Percentiles rank a stretch among this genome's conserved stretches.
Conservation (phyloP, 2,329 filamentous ascomycete genomes). For the Aspergillus oerlinghausenensis region DNA sequence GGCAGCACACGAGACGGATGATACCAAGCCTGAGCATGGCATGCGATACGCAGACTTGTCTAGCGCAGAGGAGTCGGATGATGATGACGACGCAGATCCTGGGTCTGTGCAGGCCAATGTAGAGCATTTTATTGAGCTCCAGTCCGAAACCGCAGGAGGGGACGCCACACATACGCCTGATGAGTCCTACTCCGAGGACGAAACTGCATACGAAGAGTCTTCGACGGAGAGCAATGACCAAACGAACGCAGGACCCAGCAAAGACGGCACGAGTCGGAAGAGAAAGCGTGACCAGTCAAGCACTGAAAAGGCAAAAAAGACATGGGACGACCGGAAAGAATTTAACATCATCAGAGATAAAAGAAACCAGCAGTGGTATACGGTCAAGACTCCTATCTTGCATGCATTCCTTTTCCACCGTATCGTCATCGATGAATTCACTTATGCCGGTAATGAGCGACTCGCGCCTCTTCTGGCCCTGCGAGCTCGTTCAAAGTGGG, state of each 20-base stretch:
- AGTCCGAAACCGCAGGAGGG: not conserved
- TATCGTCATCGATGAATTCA: slow-evolving; percentile 62
- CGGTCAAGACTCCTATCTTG: slow-evolving; percentile 39
- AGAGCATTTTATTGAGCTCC: slow-evolving; percentile 8
- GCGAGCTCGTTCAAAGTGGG: slow-evolving; percentile 53
- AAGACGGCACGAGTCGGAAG: not conserved
- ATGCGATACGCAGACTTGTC: slow-evolving; percentile 14
- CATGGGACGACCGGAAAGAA: slow-evolving; percentile 17
- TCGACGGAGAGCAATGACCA: not conserved
- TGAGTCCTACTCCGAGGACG: slow-evolving; percentile 1
- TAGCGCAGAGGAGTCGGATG: slow-evolving; percentile 11
- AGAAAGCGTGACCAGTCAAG: slow-evolving; percentile 6
- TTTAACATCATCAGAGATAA: slow-evolving; percentile 18
- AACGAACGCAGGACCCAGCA: not conserved
- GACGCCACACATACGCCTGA: not conserved
- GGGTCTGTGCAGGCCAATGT: slow-evolving; percentile 14
- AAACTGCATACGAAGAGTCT: slow-evolving; percentile 9
- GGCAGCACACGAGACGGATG: slow-evolving; percentile 10
- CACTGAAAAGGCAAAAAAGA: slow-evolving; percentile 8
- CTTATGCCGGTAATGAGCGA: slow-evolving; percentile 48
- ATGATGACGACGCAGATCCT: slow-evolving; percentile 6
- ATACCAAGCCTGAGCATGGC: not conserved
- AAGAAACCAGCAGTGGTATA: slow-evolving; percentile 16
- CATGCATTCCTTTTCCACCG: slow-evolving; percentile 60
- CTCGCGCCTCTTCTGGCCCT: slow-evolving; percentile 44